Evolutionary conservation across 805 yeast genomes (phyloP), one percentile per base, ranked within the genome.

Genomic region (Grigorovia yakushimaensis): DNA sequence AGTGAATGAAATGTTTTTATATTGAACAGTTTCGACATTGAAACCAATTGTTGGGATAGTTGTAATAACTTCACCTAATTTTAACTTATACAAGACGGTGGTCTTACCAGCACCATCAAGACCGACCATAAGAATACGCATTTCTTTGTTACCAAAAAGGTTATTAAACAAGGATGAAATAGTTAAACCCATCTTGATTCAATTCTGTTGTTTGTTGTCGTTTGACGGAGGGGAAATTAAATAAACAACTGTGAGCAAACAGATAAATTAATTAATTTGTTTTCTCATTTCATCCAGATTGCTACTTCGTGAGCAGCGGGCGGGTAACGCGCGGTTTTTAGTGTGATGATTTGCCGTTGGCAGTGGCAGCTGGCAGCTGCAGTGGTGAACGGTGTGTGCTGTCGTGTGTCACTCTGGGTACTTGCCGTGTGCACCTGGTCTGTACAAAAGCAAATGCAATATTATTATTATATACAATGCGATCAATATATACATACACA

Each of bases 61-160:
- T 62, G 95, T 88, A 65, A 88, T 95, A 63, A 88, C 87, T 76
- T 88, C 96, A 68, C 96, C 96, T 61, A 88, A 81, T 72, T 88
- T 88, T 72, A 88, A 82, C 77, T 88, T 88, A 76, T 88, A 88
- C 66, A 88, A 79, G 67, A 88, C 89, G 71, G 97, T 88, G 71
- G 96, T 88, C 74, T 88, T 88, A 84, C 97, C 97, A 60, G 97
- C 97, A 65, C 96, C 96, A 72, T 88, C 97, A 64, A 88, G 79
- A 73, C 97, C 97, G 66, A 88, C 96, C 97, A 88, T 88, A 71
- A 88, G 82, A 66, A 88, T 88, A 76, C 97, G 84, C 96, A 88
- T 89, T 72, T 88, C 98, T 77, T 85, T 89, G 73, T 88, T 88
- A 76, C 97, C 97, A 67, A 91, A 86, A 61, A 89, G 93, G 81